Base-by-base conservation (phyloP, 2,329 filamentous ascomycete species). In the Penicillium sp. region DNA sequence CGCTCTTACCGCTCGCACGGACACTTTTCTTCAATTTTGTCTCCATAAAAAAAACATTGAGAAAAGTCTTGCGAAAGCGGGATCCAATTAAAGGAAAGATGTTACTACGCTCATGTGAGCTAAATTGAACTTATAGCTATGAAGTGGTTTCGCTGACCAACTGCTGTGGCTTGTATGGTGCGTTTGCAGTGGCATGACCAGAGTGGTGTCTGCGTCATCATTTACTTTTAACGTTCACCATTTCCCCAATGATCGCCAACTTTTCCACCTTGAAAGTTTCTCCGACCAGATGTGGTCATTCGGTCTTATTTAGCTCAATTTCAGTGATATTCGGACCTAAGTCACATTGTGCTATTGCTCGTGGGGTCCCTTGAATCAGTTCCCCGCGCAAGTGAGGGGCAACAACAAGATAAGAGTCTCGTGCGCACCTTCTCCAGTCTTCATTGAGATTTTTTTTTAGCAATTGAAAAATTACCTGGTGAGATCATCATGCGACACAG, bases 401-500 rank as follows among this genome's bases (percentile, higher is more conserved):
- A 42, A 42, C 4, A 39, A 19, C n/a, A 23, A 37, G 35, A 42
- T 21, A 42, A 42, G 39, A 42, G 39, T 42, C 39, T 42, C 39
- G 37, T 42, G 37, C 37, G 35, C 35, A 19, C 39, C 39, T 21
- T 42, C 10, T 42, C 19, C 11, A 42, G 39, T 14, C 39, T 23
- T 7, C n/a, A 42, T 42, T 42, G 39, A 42, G n/a, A 23, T 42
- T 5, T 10, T 19, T 19, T 19, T 39, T 19, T 10, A 6, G 7
- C 14, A 16, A n/a, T n/a, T n/a, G 16, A 8, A 39, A 39, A 19
- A 23, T 21, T 10, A 7, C 19, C 39, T 42, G n/a, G 5, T 19
- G 19, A 4, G 10, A 47, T 48, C 64, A 61, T 33, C 52, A 73
- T 74, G 69, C 64, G 62, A 44, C 54, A 72, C 59, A 62, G 59